A percentile compares a stretch with the other conserved stretches of the same genome.
Conservation (phyloP, 768 basidiomycete species). For the Cyclocybe cylindracea region DNA sequence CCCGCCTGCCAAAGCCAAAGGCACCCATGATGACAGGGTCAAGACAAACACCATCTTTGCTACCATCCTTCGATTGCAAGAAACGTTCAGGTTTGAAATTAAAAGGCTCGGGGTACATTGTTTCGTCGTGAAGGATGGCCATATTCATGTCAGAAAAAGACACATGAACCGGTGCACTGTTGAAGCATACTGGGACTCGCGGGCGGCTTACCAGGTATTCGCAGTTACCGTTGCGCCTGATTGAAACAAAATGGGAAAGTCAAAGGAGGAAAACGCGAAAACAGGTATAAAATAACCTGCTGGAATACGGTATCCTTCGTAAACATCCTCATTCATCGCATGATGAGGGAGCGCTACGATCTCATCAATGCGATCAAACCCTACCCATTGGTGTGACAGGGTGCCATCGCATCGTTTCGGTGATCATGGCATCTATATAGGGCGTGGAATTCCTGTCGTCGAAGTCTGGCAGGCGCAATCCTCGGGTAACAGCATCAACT, state of each 20-base stretch:
- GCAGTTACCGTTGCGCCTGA: constrained; percentile 25
- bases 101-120: constrained; percentile 51
- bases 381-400: constrained; percentile 36
- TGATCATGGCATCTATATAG: constrained; percentile 42
- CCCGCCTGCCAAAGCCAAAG: constrained; percentile 38
- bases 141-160: constrained; percentile 11
- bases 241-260: not conserved
- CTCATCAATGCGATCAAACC: not conserved
- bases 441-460: constrained; percentile 38
- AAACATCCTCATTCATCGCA: constrained; percentile 31
- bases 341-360: constrained; percentile 33
- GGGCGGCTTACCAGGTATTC: constrained; percentile 25
- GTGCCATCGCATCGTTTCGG: constrained; percentile 45
- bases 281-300: constrained; percentile 12
- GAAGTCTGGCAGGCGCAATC: constrained; percentile 41
- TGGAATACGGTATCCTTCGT: constrained; percentile 26
- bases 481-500: constrained; percentile 40
- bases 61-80: constrained; percentile 25
- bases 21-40: constrained; percentile 19
- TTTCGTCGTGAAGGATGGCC: constrained; percentile 51
- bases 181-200: not conserved
- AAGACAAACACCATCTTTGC: constrained; percentile 13
- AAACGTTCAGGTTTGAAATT: constrained; percentile 59
- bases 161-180: not conserved
- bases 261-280: not conserved